Evolutionary conservation across 2,329 filamentous ascomycete species (phyloP), one percentile per base, ranked within the genome.

Genomic region (Sporothrix brasiliensis): DNA sequence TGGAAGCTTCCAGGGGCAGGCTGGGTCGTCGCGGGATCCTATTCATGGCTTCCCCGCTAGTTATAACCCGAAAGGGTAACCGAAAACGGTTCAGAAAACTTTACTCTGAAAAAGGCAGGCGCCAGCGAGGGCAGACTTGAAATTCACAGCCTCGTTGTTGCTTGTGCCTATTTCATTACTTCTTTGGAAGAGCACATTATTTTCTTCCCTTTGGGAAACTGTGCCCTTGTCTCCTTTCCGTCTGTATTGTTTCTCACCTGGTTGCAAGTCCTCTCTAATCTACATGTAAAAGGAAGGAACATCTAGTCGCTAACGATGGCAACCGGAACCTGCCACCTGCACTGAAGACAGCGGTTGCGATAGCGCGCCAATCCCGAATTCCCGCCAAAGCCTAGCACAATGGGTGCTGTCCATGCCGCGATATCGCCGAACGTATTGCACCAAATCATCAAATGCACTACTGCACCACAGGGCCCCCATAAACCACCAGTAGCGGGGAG

Each of bases 361-460:
- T 47, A 47, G 34, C 58, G 39, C 58, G 50, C 30, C 56, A 70
- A 73, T 61, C 16, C 72, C 70, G 70, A 71, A 61, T 13, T 39
- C 53, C 53, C 54, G 34, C 52, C 21, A 34, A 24, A 14, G 24
- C n/a, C 24, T 61, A n/a, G 30, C 19, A 16, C 34, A 50, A 27
- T n/a, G 54, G 34, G 1, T 21, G 30, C 41, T 50, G 34, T 16
- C 34, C 39, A 73, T 70, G 61, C 72, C 72, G 72, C 13, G 70
- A 71, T 71, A 71, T 73, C 71, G 56, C 72, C 72, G 72, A 72
- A 69, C 19, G 9, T 39, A 49, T 21, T 30, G n/a, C 27, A 16
- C 24, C n/a, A 61, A 47, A 24, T 24, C n/a, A n/a, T n/a, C n/a
- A n/a, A n/a, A 24, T 19, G 39, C n/a, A 61, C 39, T 2, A 44